phyloP scores from a whole-genome alignment of 441 rosid genomes.

The Pelargonium cotyledonis region DNA sequence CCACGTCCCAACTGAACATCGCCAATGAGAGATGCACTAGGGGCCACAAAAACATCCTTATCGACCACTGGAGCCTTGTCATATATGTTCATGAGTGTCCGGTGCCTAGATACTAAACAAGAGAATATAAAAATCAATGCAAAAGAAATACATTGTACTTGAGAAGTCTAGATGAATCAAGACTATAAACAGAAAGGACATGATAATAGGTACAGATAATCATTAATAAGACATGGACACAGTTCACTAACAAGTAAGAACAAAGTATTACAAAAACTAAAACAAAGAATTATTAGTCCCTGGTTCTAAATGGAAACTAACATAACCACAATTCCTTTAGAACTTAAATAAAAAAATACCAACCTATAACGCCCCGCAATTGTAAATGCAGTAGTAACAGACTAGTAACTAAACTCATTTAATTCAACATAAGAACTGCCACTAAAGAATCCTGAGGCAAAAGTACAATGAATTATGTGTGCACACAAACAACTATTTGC shows the following conservation, averaged over 20 bases:
- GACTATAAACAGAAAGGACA: background rate
- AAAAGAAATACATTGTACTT: background rate
- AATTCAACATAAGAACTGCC: background rate
- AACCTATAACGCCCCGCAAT: background rate
- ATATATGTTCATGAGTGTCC: conserved; percentile 81
- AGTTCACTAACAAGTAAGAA: background rate
- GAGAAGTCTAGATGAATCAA: conserved; percentile 13
- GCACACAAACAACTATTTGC: background rate
- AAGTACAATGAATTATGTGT: background rate
- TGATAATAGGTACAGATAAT: conserved; percentile 4
- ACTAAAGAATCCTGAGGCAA: background rate
- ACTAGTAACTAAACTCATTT: background rate
- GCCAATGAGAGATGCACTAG: conserved; percentile 82
- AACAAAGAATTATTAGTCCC: background rate
- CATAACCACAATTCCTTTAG: background rate
- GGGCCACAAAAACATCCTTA: conserved; percentile 82
- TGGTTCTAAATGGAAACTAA: background rate
- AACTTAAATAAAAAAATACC: background rate
- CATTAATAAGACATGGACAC: background rate
- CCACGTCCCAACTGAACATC: conserved; percentile 82
- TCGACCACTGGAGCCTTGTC: conserved; percentile 76
- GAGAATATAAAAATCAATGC: conserved; percentile 8
- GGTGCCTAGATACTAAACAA: conserved; percentile 77
- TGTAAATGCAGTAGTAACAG: background rate
- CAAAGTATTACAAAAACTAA: background rate